Conservation (phyloP, 2,329 filamentous ascomycete genomes). For the Simplicillium sp. region DNA sequence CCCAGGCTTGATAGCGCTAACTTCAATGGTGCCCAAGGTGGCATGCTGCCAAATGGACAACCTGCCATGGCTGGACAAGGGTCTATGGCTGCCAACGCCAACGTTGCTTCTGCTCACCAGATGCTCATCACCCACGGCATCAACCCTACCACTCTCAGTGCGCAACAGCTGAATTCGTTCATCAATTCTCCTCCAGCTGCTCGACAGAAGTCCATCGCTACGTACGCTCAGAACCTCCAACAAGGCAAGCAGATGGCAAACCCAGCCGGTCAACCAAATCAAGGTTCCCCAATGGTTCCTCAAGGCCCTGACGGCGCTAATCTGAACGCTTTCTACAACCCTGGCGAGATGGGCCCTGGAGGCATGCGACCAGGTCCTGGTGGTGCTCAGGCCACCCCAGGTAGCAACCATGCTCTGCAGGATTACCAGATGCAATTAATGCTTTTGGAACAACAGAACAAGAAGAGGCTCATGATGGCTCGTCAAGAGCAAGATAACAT, state of each 20-base stretch:
- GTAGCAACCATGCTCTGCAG: conserved; percentile 70
- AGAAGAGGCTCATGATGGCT: conserved; percentile 77
- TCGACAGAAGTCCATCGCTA: conserved; percentile 77
- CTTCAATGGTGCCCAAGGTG: conserved; percentile 61
- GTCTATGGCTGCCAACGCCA: conserved; percentile 48
- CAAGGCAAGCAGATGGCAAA: conserved; percentile 72
- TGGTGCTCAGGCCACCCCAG: conserved; percentile 34
- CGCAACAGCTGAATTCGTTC: conserved; percentile 64
- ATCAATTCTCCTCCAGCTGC: conserved; percentile 45
- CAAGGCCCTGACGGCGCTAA: conserved; percentile 57
- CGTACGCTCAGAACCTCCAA: conserved; percentile 77
- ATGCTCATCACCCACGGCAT: conserved; percentile 62
- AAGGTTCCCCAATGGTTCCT: conserved; percentile 76
- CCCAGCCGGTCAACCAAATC: conserved; percentile 58
- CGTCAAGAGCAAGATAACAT: conserved; percentile 65
- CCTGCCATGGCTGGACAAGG: conserved; percentile 61
- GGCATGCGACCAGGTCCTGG: conserved; percentile 49
- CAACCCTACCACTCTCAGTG: conserved; percentile 62
- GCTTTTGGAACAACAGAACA: conserved; percentile 80
- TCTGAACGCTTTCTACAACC: conserved; percentile 53
- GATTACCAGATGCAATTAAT: conserved; percentile 88
- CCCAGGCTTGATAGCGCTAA: conserved; percentile 64
- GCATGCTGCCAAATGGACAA: conserved; percentile 57
- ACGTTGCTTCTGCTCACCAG: conserved; percentile 44
- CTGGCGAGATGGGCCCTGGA: conserved; percentile 47